Evolutionary conservation across 306 rosid genomes (phyloP), one percentile per base, ranked within the genome.

Genomic region (Cyclanthera cordifolia): DNA sequence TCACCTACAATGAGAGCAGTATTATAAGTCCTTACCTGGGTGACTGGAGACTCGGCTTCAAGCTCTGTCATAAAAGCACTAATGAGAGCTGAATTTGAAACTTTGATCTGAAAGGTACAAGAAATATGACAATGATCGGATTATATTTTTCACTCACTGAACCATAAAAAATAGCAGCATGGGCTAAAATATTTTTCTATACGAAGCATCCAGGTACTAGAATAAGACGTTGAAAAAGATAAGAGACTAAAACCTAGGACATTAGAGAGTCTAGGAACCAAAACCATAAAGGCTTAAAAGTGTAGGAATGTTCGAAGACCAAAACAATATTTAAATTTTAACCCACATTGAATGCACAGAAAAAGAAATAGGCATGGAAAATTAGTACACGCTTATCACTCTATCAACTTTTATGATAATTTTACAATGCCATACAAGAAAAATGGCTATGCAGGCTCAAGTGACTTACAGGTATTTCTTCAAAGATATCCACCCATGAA

Each of bases 41-140:
- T 78, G 19, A 93, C 96, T 16, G 96, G 95, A 28, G 91, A 76
- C 47, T 87, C 94, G 52, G 91, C 86, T 80, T 93, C 95, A 79
- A 93, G 84, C 81, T 89, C 93, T 0, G 95, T 84, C 98, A 93
- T 93, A 80, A 89, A 90, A 75, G 95, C 95, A 79, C 98, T 93
- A 73, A 93, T 82, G 61, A 93, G 98, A 71, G 96, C 91, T 69
- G 98, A 93, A 75, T 93, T 93, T 68, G 95, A 87, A 77, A 93
- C 98, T 74, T 93, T 89, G 77, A 93, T 93, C 98, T 93, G n/a
- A 80, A 75, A 13, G 61, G 23, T 5, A 48, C 30, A 21, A 71
- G 53, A 69, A 64, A 28, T 53, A 61, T 0, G 41, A 8, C 27
- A 9, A 10, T 37, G 43, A 37, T 37, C 43, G n/a, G n/a, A 48